Evolutionary conservation across 2,329 filamentous ascomycete species (phyloP).

Genomic region (Nemania sp.): DNA sequence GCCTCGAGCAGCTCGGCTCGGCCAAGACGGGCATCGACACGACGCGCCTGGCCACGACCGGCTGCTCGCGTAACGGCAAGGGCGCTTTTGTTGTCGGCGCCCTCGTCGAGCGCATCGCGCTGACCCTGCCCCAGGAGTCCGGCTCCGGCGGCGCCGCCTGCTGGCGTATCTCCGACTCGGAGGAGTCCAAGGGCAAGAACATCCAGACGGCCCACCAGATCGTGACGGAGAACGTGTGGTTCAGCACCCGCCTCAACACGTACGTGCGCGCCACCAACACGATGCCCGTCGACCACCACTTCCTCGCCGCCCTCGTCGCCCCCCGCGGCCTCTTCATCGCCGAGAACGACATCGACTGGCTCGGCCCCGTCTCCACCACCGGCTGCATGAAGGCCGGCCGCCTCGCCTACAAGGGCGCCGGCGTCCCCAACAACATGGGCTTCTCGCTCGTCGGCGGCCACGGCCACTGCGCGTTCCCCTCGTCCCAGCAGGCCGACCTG

Average conservation of each 20-base stretch:
- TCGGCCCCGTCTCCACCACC: slow-evolving; percentile 60
- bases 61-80: slow-evolving; percentile 68
- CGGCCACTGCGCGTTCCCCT: slow-evolving; percentile 61
- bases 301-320: slow-evolving; percentile 59
- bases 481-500: slow-evolving; percentile 55
- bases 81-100: slow-evolving; percentile 66
- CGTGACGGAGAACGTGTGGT: slow-evolving; percentile 66
- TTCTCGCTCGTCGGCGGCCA: slow-evolving; percentile 60
- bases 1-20: slow-evolving; percentile 55
- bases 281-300: slow-evolving; percentile 62
- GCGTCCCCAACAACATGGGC: slow-evolving; percentile 59
- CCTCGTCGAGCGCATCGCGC: slow-evolving; percentile 60
- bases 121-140: slow-evolving; percentile 66
- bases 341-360: slow-evolving; percentile 64
- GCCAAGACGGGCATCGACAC: slow-evolving; percentile 54
- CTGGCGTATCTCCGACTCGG: slow-evolving; percentile 59
- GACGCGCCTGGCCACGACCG: slow-evolving; percentile 59
- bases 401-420: slow-evolving; percentile 58
- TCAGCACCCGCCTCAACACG: slow-evolving; percentile 58
- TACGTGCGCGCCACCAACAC: slow-evolving; percentile 52
- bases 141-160: slow-evolving; percentile 65
- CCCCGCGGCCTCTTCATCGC: slow-evolving; percentile 59
- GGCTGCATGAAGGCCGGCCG: slow-evolving; percentile 61
- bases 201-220: slow-evolving; percentile 65
- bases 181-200: slow-evolving; percentile 58